Conservation (phyloP, 306 rosid species). For the Notholithocarpus densiflorus region DNA sequence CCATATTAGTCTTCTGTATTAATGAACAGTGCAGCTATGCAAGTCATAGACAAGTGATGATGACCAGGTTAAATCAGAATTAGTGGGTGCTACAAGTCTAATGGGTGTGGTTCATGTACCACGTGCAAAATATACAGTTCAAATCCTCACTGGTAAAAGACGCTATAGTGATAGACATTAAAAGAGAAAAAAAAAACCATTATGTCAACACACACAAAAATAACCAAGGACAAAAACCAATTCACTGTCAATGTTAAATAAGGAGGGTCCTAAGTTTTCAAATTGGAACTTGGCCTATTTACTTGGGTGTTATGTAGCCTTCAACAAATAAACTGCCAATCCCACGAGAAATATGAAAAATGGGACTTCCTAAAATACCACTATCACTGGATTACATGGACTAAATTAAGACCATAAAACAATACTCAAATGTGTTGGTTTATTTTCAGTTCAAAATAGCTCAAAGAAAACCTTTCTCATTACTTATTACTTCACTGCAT, state of each 20-base stretch:
- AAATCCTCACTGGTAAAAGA: background rate
- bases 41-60: background rate
- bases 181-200: background rate
- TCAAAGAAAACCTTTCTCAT: background rate
- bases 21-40: conserved; percentile 12
- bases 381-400: background rate
- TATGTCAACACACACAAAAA: background rate
- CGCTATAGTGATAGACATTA: too few relatives aligned
- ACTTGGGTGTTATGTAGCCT: background rate
- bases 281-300: background rate
- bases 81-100: background rate
- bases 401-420: too few relatives aligned
- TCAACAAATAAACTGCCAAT: background rate
- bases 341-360: background rate
- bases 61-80: background rate
- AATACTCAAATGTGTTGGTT: background rate
- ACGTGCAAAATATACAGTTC: background rate
- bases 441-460: background rate
- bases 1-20: conserved; percentile 19
- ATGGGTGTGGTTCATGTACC: background rate
- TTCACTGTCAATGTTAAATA: background rate
- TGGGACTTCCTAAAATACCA: too few relatives aligned
- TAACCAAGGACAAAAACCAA: background rate
- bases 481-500: background rate
- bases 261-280: background rate